Conservation (phyloP, 1,284 basidiomycete genomes). For the Ganoderma lingzhi region DNA sequence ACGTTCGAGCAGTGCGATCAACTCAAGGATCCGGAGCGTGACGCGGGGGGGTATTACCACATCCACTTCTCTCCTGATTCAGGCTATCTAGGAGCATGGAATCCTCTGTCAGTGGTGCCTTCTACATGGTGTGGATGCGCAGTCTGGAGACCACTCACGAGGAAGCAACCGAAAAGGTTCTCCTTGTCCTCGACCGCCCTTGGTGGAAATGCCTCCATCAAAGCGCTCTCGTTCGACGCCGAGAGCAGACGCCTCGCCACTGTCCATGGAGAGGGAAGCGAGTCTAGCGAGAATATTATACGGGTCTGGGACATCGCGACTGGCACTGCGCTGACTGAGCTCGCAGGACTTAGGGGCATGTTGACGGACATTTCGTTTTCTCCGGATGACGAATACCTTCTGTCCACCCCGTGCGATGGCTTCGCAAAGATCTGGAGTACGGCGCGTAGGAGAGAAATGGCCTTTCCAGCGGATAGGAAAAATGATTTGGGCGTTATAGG, state of each 20-base stretch:
- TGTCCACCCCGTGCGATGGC: neutral
- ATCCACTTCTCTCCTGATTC: neutral
- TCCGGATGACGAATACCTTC: neutral
- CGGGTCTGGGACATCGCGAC: neutral
- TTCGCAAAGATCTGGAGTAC: neutral
- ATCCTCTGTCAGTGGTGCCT: neutral
- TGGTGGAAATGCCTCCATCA: neutral
- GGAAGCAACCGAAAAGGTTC: neutral
- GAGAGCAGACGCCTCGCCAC: neutral
- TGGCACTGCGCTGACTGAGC: neutral
- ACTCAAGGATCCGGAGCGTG: neutral
- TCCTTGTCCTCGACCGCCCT: neutral
- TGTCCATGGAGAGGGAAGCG: neutral
- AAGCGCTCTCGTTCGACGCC: neutral
- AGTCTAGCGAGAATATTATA: neutral
- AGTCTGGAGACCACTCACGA: neutral
- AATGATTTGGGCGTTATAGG: neutral
- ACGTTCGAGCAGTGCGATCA: neutral
- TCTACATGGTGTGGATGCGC: neutral
- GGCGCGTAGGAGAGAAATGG: neutral
- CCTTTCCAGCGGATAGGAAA: neutral
- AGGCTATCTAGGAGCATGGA: neutral
- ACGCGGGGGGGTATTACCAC: neutral
- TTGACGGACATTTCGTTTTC: neutral
- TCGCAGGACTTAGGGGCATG: neutral